Evolutionary conservation across 345 rosid species (phyloP).

Genomic region (Citrus cavaleriei): DNA sequence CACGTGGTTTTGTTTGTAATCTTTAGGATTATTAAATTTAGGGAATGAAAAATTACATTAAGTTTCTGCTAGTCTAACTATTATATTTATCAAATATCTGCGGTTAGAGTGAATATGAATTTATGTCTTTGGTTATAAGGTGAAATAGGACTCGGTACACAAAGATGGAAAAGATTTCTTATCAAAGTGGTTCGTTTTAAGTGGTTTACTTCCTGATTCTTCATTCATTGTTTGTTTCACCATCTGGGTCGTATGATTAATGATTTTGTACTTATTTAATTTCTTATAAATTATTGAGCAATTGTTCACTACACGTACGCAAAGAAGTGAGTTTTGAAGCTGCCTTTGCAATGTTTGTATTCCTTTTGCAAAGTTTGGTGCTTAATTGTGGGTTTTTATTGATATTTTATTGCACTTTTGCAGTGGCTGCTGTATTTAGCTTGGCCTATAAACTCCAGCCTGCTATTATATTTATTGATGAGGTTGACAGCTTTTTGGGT

Average conservation of each 20-base stretch:
- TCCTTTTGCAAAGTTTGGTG: background rate
- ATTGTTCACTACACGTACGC: background rate
- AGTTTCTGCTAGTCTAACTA: background rate
- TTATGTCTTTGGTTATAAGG: background rate
- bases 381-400: conserved; percentile 3
- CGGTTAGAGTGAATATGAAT: background rate
- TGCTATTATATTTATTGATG: conserved; percentile 93
- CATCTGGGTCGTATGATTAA: background rate
- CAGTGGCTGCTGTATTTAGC: conserved; percentile 97
- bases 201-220: background rate
- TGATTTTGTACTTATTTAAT: background rate
- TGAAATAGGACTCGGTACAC: background rate
- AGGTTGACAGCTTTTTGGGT: conserved; percentile 94
- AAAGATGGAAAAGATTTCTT: background rate
- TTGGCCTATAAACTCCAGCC: conserved; percentile 94
- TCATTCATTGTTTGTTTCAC: background rate
- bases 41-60: background rate
- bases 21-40: background rate
- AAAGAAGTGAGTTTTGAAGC: background rate
- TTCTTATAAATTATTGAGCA: background rate
- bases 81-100: background rate
- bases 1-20: background rate
- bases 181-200: background rate
- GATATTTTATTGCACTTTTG: conserved; percentile 18
- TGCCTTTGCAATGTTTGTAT: background rate